Conservation (phyloP, 345 rosid species). For the Brassica rapa region DNA sequence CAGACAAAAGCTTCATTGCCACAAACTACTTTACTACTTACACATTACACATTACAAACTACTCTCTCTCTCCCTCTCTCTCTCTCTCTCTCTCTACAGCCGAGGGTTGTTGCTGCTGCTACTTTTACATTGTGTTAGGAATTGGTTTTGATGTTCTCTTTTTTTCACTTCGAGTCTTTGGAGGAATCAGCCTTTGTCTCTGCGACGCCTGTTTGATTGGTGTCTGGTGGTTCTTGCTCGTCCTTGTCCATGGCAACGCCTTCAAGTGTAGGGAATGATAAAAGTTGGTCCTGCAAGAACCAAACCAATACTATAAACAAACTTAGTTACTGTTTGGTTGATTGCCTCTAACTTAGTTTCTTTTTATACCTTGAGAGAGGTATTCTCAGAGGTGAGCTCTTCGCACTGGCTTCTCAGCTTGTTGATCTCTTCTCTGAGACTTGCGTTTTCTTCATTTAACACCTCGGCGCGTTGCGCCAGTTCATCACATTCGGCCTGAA, state of each 20-base stretch:
- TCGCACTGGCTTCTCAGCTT: constrained; percentile 75
- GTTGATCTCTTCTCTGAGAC: constrained; percentile 78
- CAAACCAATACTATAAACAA: not conserved
- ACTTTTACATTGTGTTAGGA: constrained; percentile 29
- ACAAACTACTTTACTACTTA: no score
- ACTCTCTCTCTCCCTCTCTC: no score
- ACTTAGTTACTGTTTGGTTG: not conserved
- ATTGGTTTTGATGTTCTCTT: constrained; percentile 15
- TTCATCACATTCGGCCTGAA: constrained; percentile 97
- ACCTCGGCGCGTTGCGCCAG: constrained; percentile 87
- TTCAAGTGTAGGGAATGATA: constrained; percentile 56
- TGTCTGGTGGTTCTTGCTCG: constrained; percentile 42
- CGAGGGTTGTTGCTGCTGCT: constrained; percentile 21
- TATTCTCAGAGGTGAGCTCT: constrained; percentile 73
- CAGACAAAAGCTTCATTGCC: no score
- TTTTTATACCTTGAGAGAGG: constrained; percentile 67
- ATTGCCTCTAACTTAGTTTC: not conserved
- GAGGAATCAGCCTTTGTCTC: constrained; percentile 40
- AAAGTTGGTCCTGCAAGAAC: constrained; percentile 71
- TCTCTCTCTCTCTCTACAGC: no score
- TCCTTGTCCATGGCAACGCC: constrained; percentile 50
- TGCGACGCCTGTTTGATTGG: constrained; percentile 42
- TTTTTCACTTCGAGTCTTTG: constrained; percentile 22
- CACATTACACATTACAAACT: no score
- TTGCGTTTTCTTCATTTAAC: constrained; percentile 81